Conservation (phyloP, 1,284 basidiomycete species). For the Ceratobasidium sp. region DNA sequence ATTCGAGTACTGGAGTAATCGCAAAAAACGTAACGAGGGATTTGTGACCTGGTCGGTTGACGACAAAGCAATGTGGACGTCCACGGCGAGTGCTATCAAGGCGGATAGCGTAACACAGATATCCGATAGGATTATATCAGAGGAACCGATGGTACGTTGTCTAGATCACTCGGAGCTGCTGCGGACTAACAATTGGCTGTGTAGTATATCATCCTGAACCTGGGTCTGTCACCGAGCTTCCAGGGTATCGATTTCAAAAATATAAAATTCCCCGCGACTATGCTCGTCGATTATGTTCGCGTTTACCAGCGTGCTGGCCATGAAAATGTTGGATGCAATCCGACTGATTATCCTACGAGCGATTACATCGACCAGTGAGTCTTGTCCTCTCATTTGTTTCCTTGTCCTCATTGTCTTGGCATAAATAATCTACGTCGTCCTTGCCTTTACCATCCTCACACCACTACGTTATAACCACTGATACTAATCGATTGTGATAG, state of each 20-base stretch:
- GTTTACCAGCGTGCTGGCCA: slow-evolving; percentile 74
- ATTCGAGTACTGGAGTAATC: slow-evolving; percentile 79
- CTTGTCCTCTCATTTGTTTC: slow-evolving; percentile 44
- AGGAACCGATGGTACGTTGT: slow-evolving; percentile 76
- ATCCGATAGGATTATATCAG: slow-evolving; percentile 72
- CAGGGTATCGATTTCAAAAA: slow-evolving; percentile 73
- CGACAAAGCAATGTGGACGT: slow-evolving; percentile 71
- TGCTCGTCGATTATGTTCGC: slow-evolving; percentile 81
- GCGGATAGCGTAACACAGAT: slow-evolving; percentile 66
- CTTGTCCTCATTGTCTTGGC: not conserved
- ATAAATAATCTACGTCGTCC: slow-evolving; percentile 2
- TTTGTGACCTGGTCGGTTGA: slow-evolving; percentile 79
- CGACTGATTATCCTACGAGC: slow-evolving; percentile 68
- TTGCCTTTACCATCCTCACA: slow-evolving; percentile 19
- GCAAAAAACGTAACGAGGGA: slow-evolving; percentile 66
- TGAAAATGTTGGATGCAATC: slow-evolving; percentile 68
- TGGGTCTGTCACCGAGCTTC: slow-evolving; percentile 77
- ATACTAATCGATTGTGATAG: slow-evolving; percentile 53
- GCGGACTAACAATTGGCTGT: not conserved
- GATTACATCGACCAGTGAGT: slow-evolving; percentile 63
- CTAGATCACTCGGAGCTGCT: not conserved
- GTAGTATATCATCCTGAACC: slow-evolving; percentile 78
- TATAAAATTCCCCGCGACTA: slow-evolving; percentile 71
- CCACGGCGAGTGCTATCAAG: slow-evolving; percentile 68
- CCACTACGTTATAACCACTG: not conserved